A percentile compares a stretch with the other conserved stretches of the same genome.
Conservation (phyloP, 768 basidiomycete genomes). For the Suillus tomentosus region DNA sequence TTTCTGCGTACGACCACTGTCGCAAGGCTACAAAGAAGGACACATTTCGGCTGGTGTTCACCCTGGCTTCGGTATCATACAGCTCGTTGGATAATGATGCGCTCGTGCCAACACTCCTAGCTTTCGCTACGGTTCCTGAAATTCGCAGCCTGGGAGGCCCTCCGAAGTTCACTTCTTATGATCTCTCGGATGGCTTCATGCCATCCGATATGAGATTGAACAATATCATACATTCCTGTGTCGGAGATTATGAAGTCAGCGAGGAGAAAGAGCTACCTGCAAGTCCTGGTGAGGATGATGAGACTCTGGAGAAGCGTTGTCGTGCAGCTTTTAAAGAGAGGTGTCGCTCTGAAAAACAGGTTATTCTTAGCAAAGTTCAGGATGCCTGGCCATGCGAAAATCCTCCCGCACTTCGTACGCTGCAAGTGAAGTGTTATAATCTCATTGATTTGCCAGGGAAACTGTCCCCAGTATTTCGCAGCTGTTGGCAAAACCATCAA, state of each 20-base stretch:
- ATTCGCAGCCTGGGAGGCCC: neutral
- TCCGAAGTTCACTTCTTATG: neutral
- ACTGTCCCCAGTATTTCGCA: neutral
- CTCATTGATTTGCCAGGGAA: neutral
- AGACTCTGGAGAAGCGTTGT: neutral
- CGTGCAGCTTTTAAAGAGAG: neutral
- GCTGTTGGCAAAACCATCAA: neutral
- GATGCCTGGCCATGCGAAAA: neutral
- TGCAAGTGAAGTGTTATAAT: neutral
- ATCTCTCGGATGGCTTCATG: neutral
- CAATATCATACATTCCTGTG: neutral
- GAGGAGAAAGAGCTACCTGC: neutral
- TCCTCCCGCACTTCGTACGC: neutral
- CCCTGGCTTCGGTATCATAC: neutral
- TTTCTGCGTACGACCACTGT: neutral
- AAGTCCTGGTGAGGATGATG: neutral
- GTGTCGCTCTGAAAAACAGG: neutral
- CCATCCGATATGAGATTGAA: neutral
- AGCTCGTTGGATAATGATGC: neutral
- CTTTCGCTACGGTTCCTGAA: neutral
- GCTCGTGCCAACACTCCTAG: neutral
- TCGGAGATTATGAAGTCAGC: neutral
- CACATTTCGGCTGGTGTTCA: neutral
- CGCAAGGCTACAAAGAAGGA: neutral
- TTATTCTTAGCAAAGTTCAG: neutral